These are phyloP conservation scores for Coccomyxa subellipsoidea DNA, from an alignment of 163 green algal genomes.

Conservation along the genomic window DNA sequence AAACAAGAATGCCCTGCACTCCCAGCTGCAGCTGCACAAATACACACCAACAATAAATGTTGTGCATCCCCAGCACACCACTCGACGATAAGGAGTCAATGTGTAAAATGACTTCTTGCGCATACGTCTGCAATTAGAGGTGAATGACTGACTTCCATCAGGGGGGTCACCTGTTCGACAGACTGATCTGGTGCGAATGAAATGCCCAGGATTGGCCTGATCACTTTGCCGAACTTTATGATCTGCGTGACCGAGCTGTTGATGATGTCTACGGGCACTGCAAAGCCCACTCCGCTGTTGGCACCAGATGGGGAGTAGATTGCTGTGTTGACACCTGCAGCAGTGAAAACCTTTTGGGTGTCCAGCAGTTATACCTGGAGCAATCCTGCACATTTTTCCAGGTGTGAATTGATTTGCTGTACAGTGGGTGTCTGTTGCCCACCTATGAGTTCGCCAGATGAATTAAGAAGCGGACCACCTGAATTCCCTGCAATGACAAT, in stretches of 20 bases:
- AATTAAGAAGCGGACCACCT: conserved; percentile 89
- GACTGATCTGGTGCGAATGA: conserved; percentile 89
- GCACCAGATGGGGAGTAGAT: conserved; percentile 75
- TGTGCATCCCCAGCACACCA: too few species aligned
- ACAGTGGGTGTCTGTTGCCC: not conserved
- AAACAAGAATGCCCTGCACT: conserved; percentile 83
- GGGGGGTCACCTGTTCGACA: conserved; percentile 66
- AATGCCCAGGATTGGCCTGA: conserved; percentile 91
- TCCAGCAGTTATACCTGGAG: too few species aligned
- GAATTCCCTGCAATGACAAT: conserved; percentile 54
- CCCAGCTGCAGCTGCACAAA: conserved; percentile 58
- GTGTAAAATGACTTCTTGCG: too few species aligned
- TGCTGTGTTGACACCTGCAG: conserved; percentile 84
- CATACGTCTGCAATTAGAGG: too few species aligned
- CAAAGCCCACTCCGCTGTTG: conserved; percentile 85
- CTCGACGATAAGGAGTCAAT: too few species aligned
- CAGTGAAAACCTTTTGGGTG: not conserved
- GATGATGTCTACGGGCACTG: conserved; percentile 82
- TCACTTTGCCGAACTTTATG: conserved; percentile 84
- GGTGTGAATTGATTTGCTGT: not conserved
- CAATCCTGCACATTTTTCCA: not conserved
- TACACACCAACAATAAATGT: not conserved
- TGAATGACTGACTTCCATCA: too few species aligned
- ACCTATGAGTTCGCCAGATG: conserved; percentile 81
- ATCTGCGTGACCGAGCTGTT: conserved; percentile 79